Conservation (phyloP, 2,329 filamentous ascomycete species). For the Zymoseptoria crescenta region DNA sequence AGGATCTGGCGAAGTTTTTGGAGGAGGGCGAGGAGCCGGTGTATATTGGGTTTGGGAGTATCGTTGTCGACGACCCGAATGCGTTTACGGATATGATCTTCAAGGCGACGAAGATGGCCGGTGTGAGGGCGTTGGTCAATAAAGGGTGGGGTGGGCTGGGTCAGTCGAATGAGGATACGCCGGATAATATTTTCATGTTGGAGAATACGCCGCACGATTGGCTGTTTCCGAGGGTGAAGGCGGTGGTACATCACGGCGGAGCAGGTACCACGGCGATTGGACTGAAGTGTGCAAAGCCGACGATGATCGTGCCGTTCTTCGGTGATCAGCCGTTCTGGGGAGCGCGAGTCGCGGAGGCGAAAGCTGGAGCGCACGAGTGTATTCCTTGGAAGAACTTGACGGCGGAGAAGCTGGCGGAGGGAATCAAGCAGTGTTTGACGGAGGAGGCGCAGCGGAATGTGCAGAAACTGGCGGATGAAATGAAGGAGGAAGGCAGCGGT, state of each 20-base stretch:
- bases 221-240: conserved; percentile 60
- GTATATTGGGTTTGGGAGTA: conserved; percentile 70
- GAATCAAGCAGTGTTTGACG: conserved; percentile 59
- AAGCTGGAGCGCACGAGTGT: conserved; percentile 55
- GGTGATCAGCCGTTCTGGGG: conserved; percentile 77
- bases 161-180: conserved; percentile 49
- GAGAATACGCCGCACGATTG: conserved; percentile 71
- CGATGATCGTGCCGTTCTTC: conserved; percentile 72
- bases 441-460: conserved; percentile 53
- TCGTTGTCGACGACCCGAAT: conserved; percentile 65
- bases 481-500: conserved; percentile 59
- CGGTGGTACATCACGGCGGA: conserved; percentile 68
- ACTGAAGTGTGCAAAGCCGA: conserved; percentile 62
- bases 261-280: conserved; percentile 70
- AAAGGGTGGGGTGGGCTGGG: conserved; percentile 71
- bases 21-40: conserved; percentile 52
- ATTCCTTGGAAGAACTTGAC: conserved; percentile 62
- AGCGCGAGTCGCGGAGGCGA: conserved; percentile 55
- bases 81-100: conserved; percentile 64
- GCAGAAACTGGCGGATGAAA: conserved; percentile 51
- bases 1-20: conserved; percentile 43
- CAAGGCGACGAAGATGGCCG: conserved; percentile 56
- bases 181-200: conserved; percentile 60
- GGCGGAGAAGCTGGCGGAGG: conserved; percentile 58
- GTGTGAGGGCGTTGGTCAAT: conserved; percentile 63